These are phyloP conservation scores for Cucurbita moschata DNA, from an alignment of 306 rosid species.

Conservation along the genomic window DNA sequence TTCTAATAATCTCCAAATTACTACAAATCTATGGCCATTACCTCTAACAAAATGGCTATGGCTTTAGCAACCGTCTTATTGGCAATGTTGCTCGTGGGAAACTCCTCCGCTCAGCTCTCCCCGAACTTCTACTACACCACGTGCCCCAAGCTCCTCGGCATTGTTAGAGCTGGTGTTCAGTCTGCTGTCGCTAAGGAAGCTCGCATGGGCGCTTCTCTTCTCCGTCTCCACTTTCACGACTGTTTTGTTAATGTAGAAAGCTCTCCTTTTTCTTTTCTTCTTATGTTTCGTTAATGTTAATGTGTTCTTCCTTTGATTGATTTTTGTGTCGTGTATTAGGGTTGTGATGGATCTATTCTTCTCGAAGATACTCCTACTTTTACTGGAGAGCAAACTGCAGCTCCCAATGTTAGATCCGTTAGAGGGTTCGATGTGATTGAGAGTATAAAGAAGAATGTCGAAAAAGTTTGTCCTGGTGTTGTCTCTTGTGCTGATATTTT, in stretches of 20 bases:
- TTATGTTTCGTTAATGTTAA: too few species aligned
- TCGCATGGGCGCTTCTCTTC: constrained; percentile 30
- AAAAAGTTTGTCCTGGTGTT: constrained; percentile 9
- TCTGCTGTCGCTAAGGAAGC: constrained; percentile 7
- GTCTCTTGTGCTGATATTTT: constrained; percentile 26
- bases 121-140: background rate
- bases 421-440: constrained; percentile 22
- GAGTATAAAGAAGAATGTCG: constrained; percentile 7
- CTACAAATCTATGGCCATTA: background rate
- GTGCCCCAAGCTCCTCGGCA: constrained; percentile 16
- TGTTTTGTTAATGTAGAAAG: constrained; percentile 20
- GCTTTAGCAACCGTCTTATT: background rate
- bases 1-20: background rate
- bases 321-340: background rate
- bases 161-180: constrained; percentile 2
- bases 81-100: background rate
- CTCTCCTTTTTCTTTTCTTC: background rate
- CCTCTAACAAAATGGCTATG: background rate
- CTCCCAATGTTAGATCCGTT: constrained; percentile 11
- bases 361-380: constrained; percentile 16
- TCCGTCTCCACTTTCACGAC: constrained; percentile 11
- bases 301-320: background rate
- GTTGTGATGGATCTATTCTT: constrained; percentile 26
- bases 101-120: constrained; percentile 10
- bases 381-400: constrained; percentile 23